Evolutionary conservation across 2,329 filamentous ascomycete species (phyloP).

Genomic region (Tolypocladium paradoxum): DNA sequence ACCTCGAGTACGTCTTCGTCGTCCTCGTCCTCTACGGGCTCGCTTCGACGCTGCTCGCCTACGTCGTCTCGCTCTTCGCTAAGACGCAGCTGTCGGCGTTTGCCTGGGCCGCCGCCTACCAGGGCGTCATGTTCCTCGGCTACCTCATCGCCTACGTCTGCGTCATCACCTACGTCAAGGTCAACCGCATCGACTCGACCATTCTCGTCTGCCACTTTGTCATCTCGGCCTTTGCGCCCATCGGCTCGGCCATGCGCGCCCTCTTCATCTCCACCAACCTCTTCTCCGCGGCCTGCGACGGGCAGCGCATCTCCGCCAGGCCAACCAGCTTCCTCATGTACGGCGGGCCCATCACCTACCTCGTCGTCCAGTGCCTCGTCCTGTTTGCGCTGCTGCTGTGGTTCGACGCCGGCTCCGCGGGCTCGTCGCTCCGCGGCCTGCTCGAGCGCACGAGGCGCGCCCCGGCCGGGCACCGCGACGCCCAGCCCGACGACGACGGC

Average conservation of each 20-base stretch:
- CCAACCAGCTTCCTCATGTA: slow-evolving; percentile 64
- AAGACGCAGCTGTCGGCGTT: slow-evolving; percentile 74
- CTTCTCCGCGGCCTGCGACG: slow-evolving; percentile 69
- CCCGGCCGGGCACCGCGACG: no score
- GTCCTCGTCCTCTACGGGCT: slow-evolving; percentile 74
- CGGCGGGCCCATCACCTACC: slow-evolving; percentile 75
- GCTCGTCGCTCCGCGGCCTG: slow-evolving; percentile 37
- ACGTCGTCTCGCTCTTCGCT: slow-evolving; percentile 71
- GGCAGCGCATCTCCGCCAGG: slow-evolving; percentile 49
- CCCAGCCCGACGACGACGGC: slow-evolving; percentile 21
- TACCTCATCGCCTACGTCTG: slow-evolving; percentile 64
- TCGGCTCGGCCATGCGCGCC: slow-evolving; percentile 63
- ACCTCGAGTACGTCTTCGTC: slow-evolving; percentile 70
- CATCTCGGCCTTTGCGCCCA: slow-evolving; percentile 62
- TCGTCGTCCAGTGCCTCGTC: slow-evolving; percentile 61
- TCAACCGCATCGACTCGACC: slow-evolving; percentile 55
- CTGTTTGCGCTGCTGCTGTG: slow-evolving; percentile 66
- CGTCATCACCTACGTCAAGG: slow-evolving; percentile 64
- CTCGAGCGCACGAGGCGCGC: slow-evolving; percentile 21
- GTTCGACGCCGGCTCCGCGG: slow-evolving; percentile 65
- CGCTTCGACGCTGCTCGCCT: slow-evolving; percentile 64
- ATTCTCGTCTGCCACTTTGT: slow-evolving; percentile 65
- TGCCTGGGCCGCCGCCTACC: slow-evolving; percentile 67
- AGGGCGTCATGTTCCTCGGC: slow-evolving; percentile 59
- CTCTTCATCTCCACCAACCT: slow-evolving; percentile 72